A percentile compares a stretch with the other conserved stretches of the same genome.
Conservation (phyloP, 225 moss, liverwort and hornwort genomes). For the Polytrichum commune region DNA sequence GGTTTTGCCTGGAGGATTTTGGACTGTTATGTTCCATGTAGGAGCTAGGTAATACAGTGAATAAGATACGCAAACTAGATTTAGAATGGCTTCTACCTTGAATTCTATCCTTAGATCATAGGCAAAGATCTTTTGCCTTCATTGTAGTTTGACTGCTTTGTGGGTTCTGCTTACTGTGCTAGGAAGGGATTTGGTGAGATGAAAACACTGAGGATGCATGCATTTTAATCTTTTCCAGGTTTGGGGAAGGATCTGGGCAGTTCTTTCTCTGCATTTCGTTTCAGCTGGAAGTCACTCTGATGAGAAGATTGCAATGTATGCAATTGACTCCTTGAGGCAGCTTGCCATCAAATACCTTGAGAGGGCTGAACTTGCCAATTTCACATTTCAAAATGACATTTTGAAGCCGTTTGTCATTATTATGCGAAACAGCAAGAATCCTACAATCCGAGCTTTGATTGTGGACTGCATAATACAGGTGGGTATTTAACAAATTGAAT, state of each 20-base stretch:
- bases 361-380: slow-evolving; percentile 94
- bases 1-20: too few relatives aligned
- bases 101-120: too few relatives aligned
- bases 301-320: slow-evolving; percentile 99
- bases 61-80: too few relatives aligned
- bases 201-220: background rate
- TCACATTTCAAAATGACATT: slow-evolving; percentile 97
- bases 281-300: slow-evolving; percentile 96
- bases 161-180: too few relatives aligned
- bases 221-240: slow-evolving; percentile 48
- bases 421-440: slow-evolving; percentile 87
- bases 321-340: slow-evolving; percentile 94
- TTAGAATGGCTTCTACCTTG: too few relatives aligned
- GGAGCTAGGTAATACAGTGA: too few relatives aligned
- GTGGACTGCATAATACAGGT: slow-evolving; percentile 99
- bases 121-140: too few relatives aligned
- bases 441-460: slow-evolving; percentile 81
- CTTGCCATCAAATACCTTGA: slow-evolving; percentile 98
- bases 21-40: too few relatives aligned
- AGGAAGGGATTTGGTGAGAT: too few relatives aligned
- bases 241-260: slow-evolving; percentile 99
- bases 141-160: too few relatives aligned
- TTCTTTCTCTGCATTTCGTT: slow-evolving; percentile 91
- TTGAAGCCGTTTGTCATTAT: slow-evolving; percentile 98
- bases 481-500: slow-evolving; percentile 5